A percentile compares a stretch with the other conserved stretches of the same genome.
phyloP scores from a whole-genome alignment of 352 stramenopile species.

The Aphanomyces stellatus region DNA sequence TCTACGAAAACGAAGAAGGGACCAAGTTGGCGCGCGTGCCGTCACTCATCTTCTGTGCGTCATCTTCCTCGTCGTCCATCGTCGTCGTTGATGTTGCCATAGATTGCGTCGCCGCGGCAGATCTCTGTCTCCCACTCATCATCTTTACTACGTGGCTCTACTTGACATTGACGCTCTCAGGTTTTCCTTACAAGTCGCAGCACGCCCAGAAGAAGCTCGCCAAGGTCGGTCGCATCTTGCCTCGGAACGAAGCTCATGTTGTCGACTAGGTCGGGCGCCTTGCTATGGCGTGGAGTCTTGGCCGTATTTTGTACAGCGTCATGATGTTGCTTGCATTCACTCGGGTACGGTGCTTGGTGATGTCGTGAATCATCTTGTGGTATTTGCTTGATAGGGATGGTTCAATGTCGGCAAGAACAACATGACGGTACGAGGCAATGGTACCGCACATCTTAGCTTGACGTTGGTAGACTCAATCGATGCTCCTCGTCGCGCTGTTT shows the following conservation, averaged over 20 bases:
- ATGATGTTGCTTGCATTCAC: slow-evolving; percentile 84
- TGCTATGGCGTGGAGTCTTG: slow-evolving; percentile 75
- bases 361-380: not conserved
- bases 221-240: too few species aligned
- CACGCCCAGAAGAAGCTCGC: slow-evolving; percentile 5
- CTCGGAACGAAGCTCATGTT: too few species aligned
- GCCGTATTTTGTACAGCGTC: slow-evolving; percentile 80
- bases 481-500: slow-evolving; percentile 76
- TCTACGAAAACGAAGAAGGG: slow-evolving; percentile 59
- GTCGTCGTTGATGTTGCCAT: slow-evolving; percentile 48
- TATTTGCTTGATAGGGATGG: too few species aligned
- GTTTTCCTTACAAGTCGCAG: slow-evolving; percentile 76
- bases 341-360: slow-evolving; percentile 31
- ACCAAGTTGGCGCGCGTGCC: not conserved
- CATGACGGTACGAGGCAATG: slow-evolving; percentile 45
- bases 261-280: slow-evolving; percentile 22
- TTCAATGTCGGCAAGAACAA: slow-evolving; percentile 70
- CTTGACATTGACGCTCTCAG: slow-evolving; percentile 79
- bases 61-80: not conserved
- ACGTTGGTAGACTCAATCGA: slow-evolving; percentile 59
- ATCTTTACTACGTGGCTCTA: slow-evolving; percentile 87
- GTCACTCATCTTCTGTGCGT: slow-evolving; percentile 2
- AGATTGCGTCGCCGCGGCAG: slow-evolving; percentile 72
- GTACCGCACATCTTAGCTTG: too few species aligned
- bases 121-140: slow-evolving; percentile 82